Evolutionary conservation across 257 asterid genomes (phyloP).

Genomic region (Gardenia jasminoides): DNA sequence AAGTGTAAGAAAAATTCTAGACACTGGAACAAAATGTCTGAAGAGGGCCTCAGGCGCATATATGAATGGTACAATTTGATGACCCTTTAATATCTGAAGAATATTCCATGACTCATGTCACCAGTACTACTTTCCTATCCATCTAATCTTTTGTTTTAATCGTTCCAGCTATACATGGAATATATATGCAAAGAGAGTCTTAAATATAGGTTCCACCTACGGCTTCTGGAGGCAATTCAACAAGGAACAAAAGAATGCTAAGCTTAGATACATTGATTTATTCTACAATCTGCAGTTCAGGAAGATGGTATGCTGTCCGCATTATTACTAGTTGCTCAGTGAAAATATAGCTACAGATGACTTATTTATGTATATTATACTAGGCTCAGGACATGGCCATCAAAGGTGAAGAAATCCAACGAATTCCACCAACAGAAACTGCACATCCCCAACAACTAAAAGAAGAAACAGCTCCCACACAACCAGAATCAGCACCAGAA

Average conservation of each 20-base stretch:
- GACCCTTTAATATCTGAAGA: background rate
- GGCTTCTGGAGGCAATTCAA: conserved; percentile 73
- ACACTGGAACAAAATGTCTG: conserved; percentile 62
- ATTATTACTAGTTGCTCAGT: background rate
- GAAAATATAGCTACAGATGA: background rate
- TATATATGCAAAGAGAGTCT: conserved; percentile 73
- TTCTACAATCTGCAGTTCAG: conserved; percentile 71
- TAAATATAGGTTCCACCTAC: conserved; percentile 70
- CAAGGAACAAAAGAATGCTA: conserved; percentile 57
- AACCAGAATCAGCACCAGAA: conserved; percentile 10
- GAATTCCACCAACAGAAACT: conserved; percentile 22
- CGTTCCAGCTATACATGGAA: conserved; percentile 79
- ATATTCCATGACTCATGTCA: no score
- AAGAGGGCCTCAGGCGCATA: conserved; percentile 64
- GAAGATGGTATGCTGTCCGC: conserved; percentile 48
- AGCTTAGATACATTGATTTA: conserved; percentile 62
- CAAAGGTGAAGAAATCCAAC: conserved; percentile 37
- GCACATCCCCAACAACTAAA: conserved; percentile 17
- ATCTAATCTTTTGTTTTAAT: conserved; percentile 1
- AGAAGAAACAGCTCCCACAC: conserved; percentile 9
- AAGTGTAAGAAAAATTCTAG: conserved; percentile 53
- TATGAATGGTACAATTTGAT: conserved; percentile 51
- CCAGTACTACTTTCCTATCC: background rate
- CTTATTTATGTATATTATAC: background rate
- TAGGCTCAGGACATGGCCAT: conserved; percentile 51